Evolutionary conservation across 1,284 basidiomycete genomes (phyloP), one percentile per base, ranked within the genome.

Genomic region (Violaceomyces palustris): DNA sequence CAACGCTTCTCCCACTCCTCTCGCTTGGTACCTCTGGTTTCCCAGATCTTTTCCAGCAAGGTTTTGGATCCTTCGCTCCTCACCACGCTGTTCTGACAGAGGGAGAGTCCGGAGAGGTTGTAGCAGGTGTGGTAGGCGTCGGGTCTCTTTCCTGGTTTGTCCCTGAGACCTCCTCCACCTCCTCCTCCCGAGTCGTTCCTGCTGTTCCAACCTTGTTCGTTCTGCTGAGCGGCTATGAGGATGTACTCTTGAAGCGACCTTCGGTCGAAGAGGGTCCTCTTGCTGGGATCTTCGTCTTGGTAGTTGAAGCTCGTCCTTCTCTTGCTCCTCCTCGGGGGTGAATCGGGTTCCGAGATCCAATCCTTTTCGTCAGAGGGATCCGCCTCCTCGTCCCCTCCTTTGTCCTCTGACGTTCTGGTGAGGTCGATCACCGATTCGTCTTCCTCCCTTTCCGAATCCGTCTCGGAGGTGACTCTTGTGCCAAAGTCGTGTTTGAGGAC

Each of bases 91-190:
- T 72, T 67, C 45, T 72, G 67, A 2, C 59, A 46, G 8, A 70
- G 47, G 17, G 61, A 58, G 18, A 73, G 45, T 3, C 69, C 71
- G 12, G 55, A 51, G 6, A 73, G 57, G 39, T 73, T 73, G 65
- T 73, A 72, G 50, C 63, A 68, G n/a, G 70, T 73, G 37, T 73
- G 71, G 42, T 73, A 73, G 12, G 67, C 67, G 34, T 73, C 71
- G 2, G 69, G 56, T 31, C 73, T 87, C 85, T 94, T 96, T 34
- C 87, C 87, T 9, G 93, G 94, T 72, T 98, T 98, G 73, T 98
- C 93, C 10, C 90, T 79, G 40, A 98, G 75, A 8, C 93, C 93
- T 11, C 91, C 92, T 11, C 45, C 50, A 9, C 53, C 35, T 3
- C 39, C 12, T 6, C 32, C 45, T n/a, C n/a, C n/a, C n/a, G n/a